Base-by-base conservation (phyloP, 768 basidiomycete species). In the Suillus fuscotomentosus region DNA sequence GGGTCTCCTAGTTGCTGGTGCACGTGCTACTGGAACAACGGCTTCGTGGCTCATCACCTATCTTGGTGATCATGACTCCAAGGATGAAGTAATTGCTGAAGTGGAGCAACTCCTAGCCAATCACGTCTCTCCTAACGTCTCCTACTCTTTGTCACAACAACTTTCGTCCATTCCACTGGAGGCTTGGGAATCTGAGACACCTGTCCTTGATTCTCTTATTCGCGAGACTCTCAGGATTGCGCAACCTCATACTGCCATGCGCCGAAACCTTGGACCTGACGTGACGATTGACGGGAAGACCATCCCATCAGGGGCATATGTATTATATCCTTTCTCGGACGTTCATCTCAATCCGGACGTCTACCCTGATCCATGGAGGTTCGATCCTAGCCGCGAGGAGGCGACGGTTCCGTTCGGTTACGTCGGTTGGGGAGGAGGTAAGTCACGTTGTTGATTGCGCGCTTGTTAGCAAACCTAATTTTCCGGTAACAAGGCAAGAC, bases 401-500 rank as follows among this genome's bases (percentile, higher is more conserved):
- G 79, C 68, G 76, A 82, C 75, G 75, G 76, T 79, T 64, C 83
- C 83, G 64, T 86, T 85, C 75, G 78, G 82, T 62, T 92, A 88
- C 71, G 80, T 92, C 59, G 90, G 90, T 41, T 92, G 90, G 91
- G 91, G 91, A 65, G 89, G 85, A 78, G 91, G 91, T 92, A 72
- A 71, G 86, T 14, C 67, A 48, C 61, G 56, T 34, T 61, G 55
- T 60, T 67, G 71, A 70, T 71, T 66, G 67, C 68, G 61, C 47
- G 59, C 39, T 66, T 45, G 57, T 64, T 24, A 50, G 59, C 62
- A 69, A 47, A 48, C 50, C 67, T 69, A 43, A n/a, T 34, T 27
- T 42, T 36, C n/a, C 56, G 22, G 61, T 65, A 41, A 62, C 70
- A 53, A 92, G 91, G 90, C 20, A 89, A 85, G 70, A 89, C 86